phyloP scores from a whole-genome alignment of 2,329 filamentous ascomycete genomes.

The Aspergillus brasiliensis region DNA sequence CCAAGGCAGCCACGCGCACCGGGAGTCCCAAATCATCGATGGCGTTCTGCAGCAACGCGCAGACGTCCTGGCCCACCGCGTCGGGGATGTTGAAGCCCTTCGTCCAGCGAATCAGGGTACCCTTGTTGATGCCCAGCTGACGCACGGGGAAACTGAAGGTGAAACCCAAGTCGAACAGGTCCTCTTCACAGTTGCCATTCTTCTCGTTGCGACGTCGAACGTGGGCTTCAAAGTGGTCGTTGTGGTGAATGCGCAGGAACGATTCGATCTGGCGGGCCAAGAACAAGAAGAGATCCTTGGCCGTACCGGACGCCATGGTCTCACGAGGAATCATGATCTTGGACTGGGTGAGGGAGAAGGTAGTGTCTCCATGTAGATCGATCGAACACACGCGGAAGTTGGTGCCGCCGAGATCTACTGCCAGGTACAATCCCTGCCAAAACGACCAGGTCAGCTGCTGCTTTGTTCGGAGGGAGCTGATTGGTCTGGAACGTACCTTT shows the following conservation, averaged over 20 bases:
- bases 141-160: constrained; percentile 98
- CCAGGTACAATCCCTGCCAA: constrained; percentile 85
- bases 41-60: constrained; percentile 81
- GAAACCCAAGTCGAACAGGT: constrained; percentile 93
- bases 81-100: constrained; percentile 99
- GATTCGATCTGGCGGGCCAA: constrained; percentile 87
- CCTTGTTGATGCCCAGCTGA: constrained; percentile 93
- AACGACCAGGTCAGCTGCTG: constrained; percentile 11
- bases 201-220: constrained; percentile 61
- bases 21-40: constrained; percentile 85
- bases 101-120: constrained; percentile 92
- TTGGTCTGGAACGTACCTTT: constrained; percentile 63
- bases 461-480: background rate
- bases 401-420: constrained; percentile 95
- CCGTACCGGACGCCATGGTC: constrained; percentile 85
- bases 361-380: constrained; percentile 88
- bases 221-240: constrained; percentile 78
- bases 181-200: constrained; percentile 64
- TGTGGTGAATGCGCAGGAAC: constrained; percentile 85
- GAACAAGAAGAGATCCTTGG: constrained; percentile 86
- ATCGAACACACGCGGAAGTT: constrained; percentile 99
- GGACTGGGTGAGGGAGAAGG: constrained; percentile 88
- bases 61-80: constrained; percentile 91
- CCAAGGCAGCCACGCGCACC: constrained; percentile 90
- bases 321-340: constrained; percentile 89